These are phyloP conservation scores for Pulveroboletus sp. DNA, from an alignment of 768 basidiomycete species.

Conservation along the genomic window DNA sequence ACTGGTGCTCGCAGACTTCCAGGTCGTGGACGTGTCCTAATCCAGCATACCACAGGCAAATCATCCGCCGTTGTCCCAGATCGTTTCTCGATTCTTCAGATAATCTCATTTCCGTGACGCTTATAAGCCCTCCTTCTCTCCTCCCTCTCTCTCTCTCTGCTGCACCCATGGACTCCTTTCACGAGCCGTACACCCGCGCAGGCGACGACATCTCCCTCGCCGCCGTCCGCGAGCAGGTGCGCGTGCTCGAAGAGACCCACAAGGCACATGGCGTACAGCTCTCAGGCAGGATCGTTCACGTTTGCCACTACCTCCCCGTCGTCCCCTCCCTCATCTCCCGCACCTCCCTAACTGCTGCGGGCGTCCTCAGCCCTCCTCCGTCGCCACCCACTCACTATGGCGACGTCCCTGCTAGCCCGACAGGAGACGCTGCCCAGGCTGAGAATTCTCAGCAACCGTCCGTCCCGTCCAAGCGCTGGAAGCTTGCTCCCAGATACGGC, in stretches of 20 bases:
- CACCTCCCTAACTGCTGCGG: slow-evolving; percentile 31
- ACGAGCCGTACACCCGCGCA: slow-evolving; percentile 61
- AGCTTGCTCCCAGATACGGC: slow-evolving; percentile 72
- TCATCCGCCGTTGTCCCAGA: slow-evolving; percentile 18
- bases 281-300: slow-evolving; percentile 86
- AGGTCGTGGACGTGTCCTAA: slow-evolving; percentile 17
- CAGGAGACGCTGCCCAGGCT: slow-evolving; percentile 3
- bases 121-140: slow-evolving; percentile 16
- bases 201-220: slow-evolving; percentile 66
- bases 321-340: slow-evolving; percentile 53
- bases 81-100: slow-evolving; percentile 23
- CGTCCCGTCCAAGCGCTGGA: slow-evolving; percentile 50
- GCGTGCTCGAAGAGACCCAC: slow-evolving; percentile 67
- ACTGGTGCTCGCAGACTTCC: not conserved
- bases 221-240: slow-evolving; percentile 70
- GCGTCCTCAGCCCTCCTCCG: slow-evolving; percentile 68
- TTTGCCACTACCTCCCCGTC: slow-evolving; percentile 87
- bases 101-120: slow-evolving; percentile 21
- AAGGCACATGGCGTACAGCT: slow-evolving; percentile 64
- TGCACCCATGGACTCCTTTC: slow-evolving; percentile 61
- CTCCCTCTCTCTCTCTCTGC: not conserved
- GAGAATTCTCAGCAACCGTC: slow-evolving; percentile 7
- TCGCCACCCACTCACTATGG: slow-evolving; percentile 62
- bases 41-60: slow-evolving; percentile 24
- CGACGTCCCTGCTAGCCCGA: slow-evolving; percentile 42